These are phyloP conservation scores for Chlamydomonas applanata DNA, from an alignment of 139 green algal species.

Conservation along the genomic window DNA sequence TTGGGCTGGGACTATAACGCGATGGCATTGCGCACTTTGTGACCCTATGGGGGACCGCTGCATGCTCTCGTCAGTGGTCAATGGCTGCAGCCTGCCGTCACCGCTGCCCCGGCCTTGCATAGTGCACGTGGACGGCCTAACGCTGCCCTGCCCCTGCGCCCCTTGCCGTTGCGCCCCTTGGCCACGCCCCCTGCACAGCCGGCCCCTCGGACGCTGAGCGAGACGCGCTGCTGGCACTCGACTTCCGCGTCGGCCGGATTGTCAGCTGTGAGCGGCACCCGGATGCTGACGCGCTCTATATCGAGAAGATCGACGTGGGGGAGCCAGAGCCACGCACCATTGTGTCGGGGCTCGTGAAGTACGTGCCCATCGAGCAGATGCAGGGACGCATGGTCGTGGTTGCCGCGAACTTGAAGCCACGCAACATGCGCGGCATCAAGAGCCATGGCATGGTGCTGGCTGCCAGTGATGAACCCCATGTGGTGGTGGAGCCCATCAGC, in stretches of 20 bases:
- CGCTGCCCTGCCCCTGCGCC: too few relatives aligned
- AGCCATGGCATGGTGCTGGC: slow-evolving; percentile 78
- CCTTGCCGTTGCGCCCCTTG: too few relatives aligned
- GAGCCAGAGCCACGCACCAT: slow-evolving; percentile 82
- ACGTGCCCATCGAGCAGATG: slow-evolving; percentile 70
- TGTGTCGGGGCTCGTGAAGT: slow-evolving; percentile 80
- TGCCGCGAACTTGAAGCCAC: slow-evolving; percentile 82
- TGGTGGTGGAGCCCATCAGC: slow-evolving; percentile 70
- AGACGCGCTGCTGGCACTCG: slow-evolving; percentile 39
- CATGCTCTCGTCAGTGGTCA: too few relatives aligned
- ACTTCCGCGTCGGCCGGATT: slow-evolving; percentile 68
- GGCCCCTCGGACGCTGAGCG: neutral
- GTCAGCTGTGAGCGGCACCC: slow-evolving; percentile 62
- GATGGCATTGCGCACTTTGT: too few relatives aligned
- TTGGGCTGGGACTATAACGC: too few relatives aligned
- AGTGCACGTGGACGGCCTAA: too few relatives aligned
- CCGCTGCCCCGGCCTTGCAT: too few relatives aligned
- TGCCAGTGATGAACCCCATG: slow-evolving; percentile 71
- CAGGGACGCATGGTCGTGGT: slow-evolving; percentile 80
- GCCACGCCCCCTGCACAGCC: too few relatives aligned
- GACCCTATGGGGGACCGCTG: too few relatives aligned
- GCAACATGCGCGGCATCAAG: slow-evolving; percentile 79
- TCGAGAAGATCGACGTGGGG: slow-evolving; percentile 85
- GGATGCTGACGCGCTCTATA: slow-evolving; percentile 78
- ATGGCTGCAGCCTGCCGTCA: too few relatives aligned